phyloP scores from a whole-genome alignment of 2,329 filamentous ascomycete genomes.

The Orbilia ellipsospora region DNA sequence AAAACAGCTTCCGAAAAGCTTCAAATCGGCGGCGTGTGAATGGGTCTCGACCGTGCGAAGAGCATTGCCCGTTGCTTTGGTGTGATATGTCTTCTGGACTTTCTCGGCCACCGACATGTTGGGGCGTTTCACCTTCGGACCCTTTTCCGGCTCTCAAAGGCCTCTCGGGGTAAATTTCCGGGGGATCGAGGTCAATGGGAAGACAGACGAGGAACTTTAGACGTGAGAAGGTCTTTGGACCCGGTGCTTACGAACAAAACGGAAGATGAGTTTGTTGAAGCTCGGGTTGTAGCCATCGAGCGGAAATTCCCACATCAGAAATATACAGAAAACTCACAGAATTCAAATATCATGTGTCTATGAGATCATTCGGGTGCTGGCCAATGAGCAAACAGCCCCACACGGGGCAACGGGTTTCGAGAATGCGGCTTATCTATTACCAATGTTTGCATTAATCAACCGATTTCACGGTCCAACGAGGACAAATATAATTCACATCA shows the following conservation, averaged over 20 bases:
- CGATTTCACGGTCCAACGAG: too few relatives aligned
- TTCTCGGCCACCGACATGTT: conserved; percentile 43
- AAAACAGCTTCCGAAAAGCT: conserved; percentile 84
- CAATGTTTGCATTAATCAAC: too few relatives aligned
- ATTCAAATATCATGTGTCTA: conserved; percentile 1
- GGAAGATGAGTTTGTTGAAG: conserved; percentile 8
- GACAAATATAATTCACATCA: too few relatives aligned
- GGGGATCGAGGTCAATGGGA: background rate
- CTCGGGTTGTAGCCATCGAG: background rate
- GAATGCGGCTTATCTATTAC: too few relatives aligned
- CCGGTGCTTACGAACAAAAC: conserved; percentile 3
- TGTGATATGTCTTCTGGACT: conserved; percentile 74
- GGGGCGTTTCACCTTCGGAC: conserved; percentile 7
- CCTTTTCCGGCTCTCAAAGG: conserved; percentile 21
- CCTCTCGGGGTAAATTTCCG: conserved; percentile 11
- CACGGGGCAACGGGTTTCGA: background rate
- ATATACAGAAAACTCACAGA: background rate
- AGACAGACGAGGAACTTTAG: background rate
- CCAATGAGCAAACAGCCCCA: conserved; percentile 3
- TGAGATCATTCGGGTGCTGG: conserved; percentile 3
- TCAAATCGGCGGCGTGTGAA: conserved; percentile 75
- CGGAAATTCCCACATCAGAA: background rate
- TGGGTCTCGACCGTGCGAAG: conserved; percentile 76
- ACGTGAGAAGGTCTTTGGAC: conserved; percentile 6
- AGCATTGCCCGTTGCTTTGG: conserved; percentile 77